phyloP scores from a whole-genome alignment of 208 protist species.

The Leishmania lainsoni region DNA sequence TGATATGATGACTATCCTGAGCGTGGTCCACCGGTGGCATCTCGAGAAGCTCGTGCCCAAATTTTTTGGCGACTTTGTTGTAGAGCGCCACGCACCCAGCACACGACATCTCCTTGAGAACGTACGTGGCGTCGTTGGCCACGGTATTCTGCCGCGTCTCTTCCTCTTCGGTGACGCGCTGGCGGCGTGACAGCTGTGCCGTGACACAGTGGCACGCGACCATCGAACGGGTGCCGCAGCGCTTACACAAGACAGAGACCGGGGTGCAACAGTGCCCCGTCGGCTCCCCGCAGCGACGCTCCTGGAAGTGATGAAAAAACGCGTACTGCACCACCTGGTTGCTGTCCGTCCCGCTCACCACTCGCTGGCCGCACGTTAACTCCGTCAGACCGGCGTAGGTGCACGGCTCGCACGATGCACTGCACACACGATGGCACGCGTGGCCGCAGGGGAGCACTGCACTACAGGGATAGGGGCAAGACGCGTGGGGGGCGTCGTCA shows the following conservation, averaged over 20 bases:
- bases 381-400: slow-evolving; percentile 64
- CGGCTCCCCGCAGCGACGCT: slow-evolving; percentile 54
- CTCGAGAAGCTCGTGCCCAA: slow-evolving; percentile 45
- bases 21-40: slow-evolving; percentile 22
- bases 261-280: slow-evolving; percentile 47
- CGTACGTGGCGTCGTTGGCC: slow-evolving; percentile 23
- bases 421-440: slow-evolving; percentile 65
- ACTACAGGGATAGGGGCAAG: slow-evolving; percentile 80
- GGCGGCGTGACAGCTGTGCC: slow-evolving; percentile 27
- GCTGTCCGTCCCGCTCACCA: slow-evolving; percentile 68
- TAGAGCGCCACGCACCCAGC: slow-evolving; percentile 74
- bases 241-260: slow-evolving; percentile 66
- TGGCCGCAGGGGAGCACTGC: slow-evolving; percentile 70
- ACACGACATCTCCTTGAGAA: slow-evolving; percentile 62
- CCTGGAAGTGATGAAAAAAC: slow-evolving; percentile 79
- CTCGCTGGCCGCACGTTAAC: slow-evolving; percentile 82
- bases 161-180: slow-evolving; percentile 20
- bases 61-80: slow-evolving; percentile 75
- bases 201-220: slow-evolving; percentile 61
- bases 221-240: slow-evolving; percentile 61
- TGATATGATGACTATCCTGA: not conserved
- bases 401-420: slow-evolving; percentile 72
- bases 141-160: slow-evolving; percentile 13
- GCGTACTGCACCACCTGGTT: slow-evolving; percentile 46
- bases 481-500: slow-evolving; percentile 34